Conservation (phyloP, 2,329 filamentous ascomycete genomes). For the Aureobasidium subglaciale region DNA sequence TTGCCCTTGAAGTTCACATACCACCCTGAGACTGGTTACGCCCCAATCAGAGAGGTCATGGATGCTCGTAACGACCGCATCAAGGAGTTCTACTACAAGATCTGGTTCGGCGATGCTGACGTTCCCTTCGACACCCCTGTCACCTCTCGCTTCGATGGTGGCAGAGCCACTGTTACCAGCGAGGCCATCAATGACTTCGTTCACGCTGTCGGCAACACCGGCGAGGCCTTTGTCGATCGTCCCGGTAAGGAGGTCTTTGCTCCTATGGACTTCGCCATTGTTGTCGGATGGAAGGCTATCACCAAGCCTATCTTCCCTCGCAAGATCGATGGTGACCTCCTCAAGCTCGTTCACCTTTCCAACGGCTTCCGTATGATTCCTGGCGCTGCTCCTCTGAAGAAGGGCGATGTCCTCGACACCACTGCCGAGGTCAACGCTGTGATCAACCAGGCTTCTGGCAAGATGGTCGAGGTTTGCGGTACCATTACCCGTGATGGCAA, state of each 20-base stretch:
- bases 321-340: slow-evolving; percentile 87
- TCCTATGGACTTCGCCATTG: slow-evolving; percentile 75
- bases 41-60: slow-evolving; percentile 97
- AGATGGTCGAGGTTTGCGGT: slow-evolving; percentile 99
- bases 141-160: slow-evolving; percentile 83
- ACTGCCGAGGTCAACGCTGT: slow-evolving; percentile 95
- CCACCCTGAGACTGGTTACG: slow-evolving; percentile 90
- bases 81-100: slow-evolving; percentile 98
- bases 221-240: slow-evolving; percentile 92
- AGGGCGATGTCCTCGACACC: slow-evolving; percentile 85
- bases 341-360: slow-evolving; percentile 93
- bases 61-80: slow-evolving; percentile 91
- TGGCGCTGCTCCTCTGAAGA: slow-evolving; percentile 88
- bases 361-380: slow-evolving; percentile 98
- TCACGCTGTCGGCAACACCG: slow-evolving; percentile 96
- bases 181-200: slow-evolving; percentile 98
- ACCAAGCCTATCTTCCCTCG: slow-evolving; percentile 98
- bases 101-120: slow-evolving; percentile 88
- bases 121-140: slow-evolving; percentile 79
- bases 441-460: slow-evolving; percentile 95
- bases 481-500: slow-evolving; percentile 79
- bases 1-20: slow-evolving; percentile 86
- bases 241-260: slow-evolving; percentile 91
- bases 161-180: slow-evolving; percentile 75
- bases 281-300: slow-evolving; percentile 67